Evolutionary conservation across 495 filamentous ascomycete species (phyloP).

Genomic region (Hypoxylon subgilvum): DNA sequence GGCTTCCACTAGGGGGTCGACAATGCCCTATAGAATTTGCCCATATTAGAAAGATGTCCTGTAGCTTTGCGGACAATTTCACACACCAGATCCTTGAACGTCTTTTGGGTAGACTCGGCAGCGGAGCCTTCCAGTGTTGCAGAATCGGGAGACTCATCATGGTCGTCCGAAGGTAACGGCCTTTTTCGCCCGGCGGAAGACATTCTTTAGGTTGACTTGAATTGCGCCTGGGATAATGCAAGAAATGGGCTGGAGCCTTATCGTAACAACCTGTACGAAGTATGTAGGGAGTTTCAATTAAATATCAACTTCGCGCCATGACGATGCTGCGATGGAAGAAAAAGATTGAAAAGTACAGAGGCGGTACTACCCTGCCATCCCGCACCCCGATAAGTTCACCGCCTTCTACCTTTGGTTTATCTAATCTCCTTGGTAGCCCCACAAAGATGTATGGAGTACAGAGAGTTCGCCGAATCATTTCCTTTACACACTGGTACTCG

Average conservation of each 20-base stretch:
- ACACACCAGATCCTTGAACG: slow-evolving; percentile 75
- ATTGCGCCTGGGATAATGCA: background rate
- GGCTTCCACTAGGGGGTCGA: slow-evolving; percentile 85
- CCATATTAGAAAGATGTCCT: slow-evolving; percentile 9
- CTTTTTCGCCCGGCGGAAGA: slow-evolving; percentile 36
- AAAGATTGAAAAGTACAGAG: slow-evolving; percentile 5
- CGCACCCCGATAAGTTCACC: slow-evolving; percentile 27
- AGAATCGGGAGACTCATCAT: slow-evolving; percentile 25
- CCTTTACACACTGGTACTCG: background rate
- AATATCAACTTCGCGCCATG: too few relatives aligned
- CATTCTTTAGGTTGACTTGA: slow-evolving; percentile 5
- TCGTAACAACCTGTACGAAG: too few relatives aligned
- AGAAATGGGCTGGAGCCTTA: too few relatives aligned
- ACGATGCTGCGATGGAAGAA: background rate
- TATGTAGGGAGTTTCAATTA: too few relatives aligned
- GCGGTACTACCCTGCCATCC: too few relatives aligned
- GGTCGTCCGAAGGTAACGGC: slow-evolving; percentile 12
- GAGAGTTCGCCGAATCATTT: background rate
- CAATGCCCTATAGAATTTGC: slow-evolving; percentile 65
- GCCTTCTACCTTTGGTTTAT: slow-evolving; percentile 26
- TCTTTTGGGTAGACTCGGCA: slow-evolving; percentile 55
- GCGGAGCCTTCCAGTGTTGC: slow-evolving; percentile 26
- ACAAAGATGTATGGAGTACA: slow-evolving; percentile 16
- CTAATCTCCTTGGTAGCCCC: slow-evolving; percentile 4
- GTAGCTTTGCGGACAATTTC: background rate